Percentiles rank a stretch among this genome's conserved stretches.
Conservation (phyloP, 2,329 filamentous ascomycete species). For the Colletotrichum sp. region DNA sequence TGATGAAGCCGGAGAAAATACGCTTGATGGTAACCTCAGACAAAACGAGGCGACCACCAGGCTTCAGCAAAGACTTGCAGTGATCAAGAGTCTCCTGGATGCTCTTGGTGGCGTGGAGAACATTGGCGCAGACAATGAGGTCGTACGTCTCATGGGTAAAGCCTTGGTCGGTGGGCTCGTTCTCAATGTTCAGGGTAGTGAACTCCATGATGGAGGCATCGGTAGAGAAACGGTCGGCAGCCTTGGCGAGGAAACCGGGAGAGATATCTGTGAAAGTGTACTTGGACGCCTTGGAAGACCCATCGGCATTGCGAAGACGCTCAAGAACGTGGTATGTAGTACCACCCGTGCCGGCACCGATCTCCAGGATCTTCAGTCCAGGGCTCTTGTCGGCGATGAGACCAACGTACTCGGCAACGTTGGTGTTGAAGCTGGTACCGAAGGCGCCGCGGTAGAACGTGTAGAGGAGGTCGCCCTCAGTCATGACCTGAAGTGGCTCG, state of each 20-base stretch:
- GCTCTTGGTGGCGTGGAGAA: slow-evolving; percentile 34
- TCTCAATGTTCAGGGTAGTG: slow-evolving; percentile 34
- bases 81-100: slow-evolving; percentile 28
- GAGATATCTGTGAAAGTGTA: slow-evolving; percentile 54
- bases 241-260: slow-evolving; percentile 44
- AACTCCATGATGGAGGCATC: slow-evolving; percentile 26
- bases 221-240: slow-evolving; percentile 31
- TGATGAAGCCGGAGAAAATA: slow-evolving; percentile 27
- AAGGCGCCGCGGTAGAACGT: slow-evolving; percentile 32
- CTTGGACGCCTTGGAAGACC: slow-evolving; percentile 6
- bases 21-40: slow-evolving; percentile 28
- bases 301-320: slow-evolving; percentile 12
- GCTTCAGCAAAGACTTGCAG: slow-evolving; percentile 27
- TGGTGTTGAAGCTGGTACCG: slow-evolving; percentile 14
- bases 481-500: slow-evolving; percentile 41
- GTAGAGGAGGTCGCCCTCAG: slow-evolving; percentile 37
- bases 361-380: slow-evolving; percentile 13
- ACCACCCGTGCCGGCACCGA: slow-evolving; percentile 10
- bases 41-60: slow-evolving; percentile 31
- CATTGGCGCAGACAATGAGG: slow-evolving; percentile 37
- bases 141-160: slow-evolving; percentile 38
- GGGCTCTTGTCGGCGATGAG: slow-evolving; percentile 29
- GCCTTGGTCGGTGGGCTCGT: slow-evolving; percentile 35
- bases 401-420: slow-evolving; percentile 11
- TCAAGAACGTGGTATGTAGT: slow-evolving; percentile 12